Evolutionary conservation across 768 basidiomycete genomes (phyloP).

Genomic region (Suillus bovinus): DNA sequence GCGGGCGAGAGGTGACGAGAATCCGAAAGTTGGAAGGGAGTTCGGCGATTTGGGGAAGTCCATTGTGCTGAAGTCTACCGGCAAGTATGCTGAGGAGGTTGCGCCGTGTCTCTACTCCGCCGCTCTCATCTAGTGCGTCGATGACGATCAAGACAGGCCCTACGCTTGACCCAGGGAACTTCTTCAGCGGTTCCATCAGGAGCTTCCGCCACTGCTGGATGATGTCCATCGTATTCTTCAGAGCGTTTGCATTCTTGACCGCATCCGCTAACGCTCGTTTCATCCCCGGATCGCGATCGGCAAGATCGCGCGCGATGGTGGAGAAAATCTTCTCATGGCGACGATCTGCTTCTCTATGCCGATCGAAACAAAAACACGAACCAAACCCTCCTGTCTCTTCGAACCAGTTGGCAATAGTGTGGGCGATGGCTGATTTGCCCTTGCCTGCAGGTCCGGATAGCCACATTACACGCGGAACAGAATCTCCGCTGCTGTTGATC

Average conservation of each 20-base stretch:
- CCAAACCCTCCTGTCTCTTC: conserved; percentile 17
- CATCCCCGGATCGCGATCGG: conserved; percentile 15
- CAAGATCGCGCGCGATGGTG: conserved; percentile 29
- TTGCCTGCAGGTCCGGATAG: conserved; percentile 21
- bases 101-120: conserved; percentile 11
- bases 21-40: conserved; percentile 12
- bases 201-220: conserved; percentile 18
- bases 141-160: conserved; percentile 28
- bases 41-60: not conserved
- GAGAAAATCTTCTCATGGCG: conserved; percentile 24
- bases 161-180: conserved; percentile 7
- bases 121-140: conserved; percentile 25
- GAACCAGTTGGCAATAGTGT: conserved; percentile 17
- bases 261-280: not conserved
- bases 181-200: conserved; percentile 16
- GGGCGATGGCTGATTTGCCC: conserved; percentile 32
- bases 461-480: conserved; percentile 9
- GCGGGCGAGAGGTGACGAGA: conserved; percentile 14
- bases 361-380: conserved; percentile 21
- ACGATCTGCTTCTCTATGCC: not conserved
- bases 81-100: conserved; percentile 23
- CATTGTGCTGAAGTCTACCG: not conserved
- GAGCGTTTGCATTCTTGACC: not conserved
- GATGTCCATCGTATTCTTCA: not conserved
- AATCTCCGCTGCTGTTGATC: conserved; percentile 6